A percentile compares a stretch with the other conserved stretches of the same genome.
phyloP scores from a whole-genome alignment of 495 filamentous ascomycete species.

The Aspergillus coremiiformis region DNA sequence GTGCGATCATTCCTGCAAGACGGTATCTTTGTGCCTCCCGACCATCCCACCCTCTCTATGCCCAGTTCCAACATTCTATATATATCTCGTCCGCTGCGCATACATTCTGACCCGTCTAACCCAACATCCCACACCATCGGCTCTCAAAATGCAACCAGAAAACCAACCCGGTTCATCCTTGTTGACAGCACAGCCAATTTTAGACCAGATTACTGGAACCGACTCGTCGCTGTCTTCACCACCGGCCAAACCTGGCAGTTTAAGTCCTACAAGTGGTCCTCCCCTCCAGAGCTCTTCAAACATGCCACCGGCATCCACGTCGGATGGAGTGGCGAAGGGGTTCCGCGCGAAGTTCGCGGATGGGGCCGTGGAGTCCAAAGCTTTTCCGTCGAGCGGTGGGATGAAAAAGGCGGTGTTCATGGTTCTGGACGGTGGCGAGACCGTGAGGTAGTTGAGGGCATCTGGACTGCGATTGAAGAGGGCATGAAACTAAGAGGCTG shows the following conservation, averaged over 20 bases:
- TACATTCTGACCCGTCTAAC: conserved; percentile 41
- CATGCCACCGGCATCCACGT: conserved; percentile 83
- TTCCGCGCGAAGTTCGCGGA: conserved; percentile 64
- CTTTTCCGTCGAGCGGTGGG: conserved; percentile 73
- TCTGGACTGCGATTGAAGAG: conserved; percentile 86
- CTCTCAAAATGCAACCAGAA: conserved; percentile 41
- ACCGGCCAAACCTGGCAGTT: conserved; percentile 99
- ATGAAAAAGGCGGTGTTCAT: conserved; percentile 44
- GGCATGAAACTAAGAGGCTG: conserved; percentile 83
- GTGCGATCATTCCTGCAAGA: conserved; percentile 90
- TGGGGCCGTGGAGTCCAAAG: conserved; percentile 80
- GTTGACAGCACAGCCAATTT: conserved; percentile 90
- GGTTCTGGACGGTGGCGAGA: conserved; percentile 76
- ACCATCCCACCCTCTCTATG: conserved; percentile 52
- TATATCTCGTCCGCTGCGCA: conserved; percentile 69
- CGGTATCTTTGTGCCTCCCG: conserved; percentile 72
- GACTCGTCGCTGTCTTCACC: conserved; percentile 95
- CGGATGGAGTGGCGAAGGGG: conserved; percentile 80
- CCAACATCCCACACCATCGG: conserved; percentile 20
- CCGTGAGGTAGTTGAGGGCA: conserved; percentile 83
- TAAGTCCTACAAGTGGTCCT: conserved; percentile 93
- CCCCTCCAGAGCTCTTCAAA: conserved; percentile 79
- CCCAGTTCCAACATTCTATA: conserved; percentile 71
- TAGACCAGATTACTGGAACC: conserved; percentile 95
- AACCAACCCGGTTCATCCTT: conserved; percentile 85